A percentile compares a stretch with the other conserved stretches of the same genome.
These are phyloP conservation scores for Postia placenta DNA, from an alignment of 768 basidiomycete genomes.

Conservation along the genomic window DNA sequence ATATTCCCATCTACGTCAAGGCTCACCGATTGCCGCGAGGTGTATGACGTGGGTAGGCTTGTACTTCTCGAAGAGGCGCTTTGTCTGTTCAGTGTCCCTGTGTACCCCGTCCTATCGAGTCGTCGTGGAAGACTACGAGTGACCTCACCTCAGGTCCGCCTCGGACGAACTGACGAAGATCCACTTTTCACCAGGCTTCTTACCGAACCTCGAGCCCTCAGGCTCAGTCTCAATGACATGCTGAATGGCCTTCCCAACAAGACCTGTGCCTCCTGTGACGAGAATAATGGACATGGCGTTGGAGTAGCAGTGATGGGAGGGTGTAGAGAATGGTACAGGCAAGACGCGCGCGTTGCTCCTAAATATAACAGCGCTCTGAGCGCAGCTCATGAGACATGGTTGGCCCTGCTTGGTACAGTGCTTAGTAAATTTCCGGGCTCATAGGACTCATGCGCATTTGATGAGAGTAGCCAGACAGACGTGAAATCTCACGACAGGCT, in stretches of 20 bases:
- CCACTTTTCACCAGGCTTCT: conserved; percentile 74
- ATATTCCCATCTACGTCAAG: not conserved
- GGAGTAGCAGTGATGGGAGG: not conserved
- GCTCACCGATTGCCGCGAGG: conserved; percentile 85
- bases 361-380: too few species aligned
- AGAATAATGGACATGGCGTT: conserved; percentile 45
- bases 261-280: conserved; percentile 81
- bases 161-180: conserved; percentile 76
- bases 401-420: too few species aligned
- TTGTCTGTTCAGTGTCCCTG: conserved; percentile 68
- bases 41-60: conserved; percentile 96
- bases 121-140: too few species aligned
- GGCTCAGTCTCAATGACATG: conserved; percentile 76
- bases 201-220: conserved; percentile 73
- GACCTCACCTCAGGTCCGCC: conserved; percentile 73
- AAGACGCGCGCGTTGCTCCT: too few species aligned
- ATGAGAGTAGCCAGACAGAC: too few species aligned
- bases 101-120: not conserved
- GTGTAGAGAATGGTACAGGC: too few species aligned
- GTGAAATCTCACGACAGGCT: too few species aligned
- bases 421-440: too few species aligned
- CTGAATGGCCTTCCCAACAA: conserved; percentile 80
- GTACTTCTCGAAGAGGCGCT: conserved; percentile 79
- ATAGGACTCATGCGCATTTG: too few species aligned
- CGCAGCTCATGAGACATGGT: too few species aligned